phyloP scores from a whole-genome alignment of 768 basidiomycete genomes.

The Hygrophoropsis aurantiaca region DNA sequence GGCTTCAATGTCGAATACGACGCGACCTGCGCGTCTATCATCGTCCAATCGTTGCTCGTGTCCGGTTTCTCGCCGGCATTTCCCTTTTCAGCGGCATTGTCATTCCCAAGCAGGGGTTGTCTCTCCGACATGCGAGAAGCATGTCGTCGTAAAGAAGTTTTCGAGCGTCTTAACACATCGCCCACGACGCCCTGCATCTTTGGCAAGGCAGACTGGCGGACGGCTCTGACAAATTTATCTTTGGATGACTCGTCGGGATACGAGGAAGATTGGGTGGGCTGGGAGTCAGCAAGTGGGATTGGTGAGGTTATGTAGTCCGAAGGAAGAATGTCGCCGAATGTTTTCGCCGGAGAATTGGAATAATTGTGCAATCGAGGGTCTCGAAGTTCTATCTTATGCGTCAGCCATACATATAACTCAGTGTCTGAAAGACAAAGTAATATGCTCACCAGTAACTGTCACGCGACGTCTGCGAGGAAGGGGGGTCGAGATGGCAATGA shows the following conservation, averaged over 20 bases:
- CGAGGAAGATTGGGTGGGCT: conserved; percentile 12
- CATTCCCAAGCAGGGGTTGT: conserved; percentile 17
- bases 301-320: conserved; percentile 42
- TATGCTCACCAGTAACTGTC: conserved; percentile 21
- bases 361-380: conserved; percentile 25
- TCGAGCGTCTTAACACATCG: conserved; percentile 21
- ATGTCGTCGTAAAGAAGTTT: background rate
- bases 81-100: background rate
- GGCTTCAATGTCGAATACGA: too few species aligned
- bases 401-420: conserved; percentile 1
- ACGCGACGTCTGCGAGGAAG: conserved; percentile 24
- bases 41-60: conserved; percentile 17
- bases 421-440: conserved; percentile 17
- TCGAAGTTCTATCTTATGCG: conserved; percentile 17
- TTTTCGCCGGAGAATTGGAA: conserved; percentile 25
- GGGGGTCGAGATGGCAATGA: conserved; percentile 34
- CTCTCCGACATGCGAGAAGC: conserved; percentile 19
- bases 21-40: conserved; percentile 16
- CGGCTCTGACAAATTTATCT: conserved; percentile 29
- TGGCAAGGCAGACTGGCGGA: conserved; percentile 34
- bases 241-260: conserved; percentile 4
- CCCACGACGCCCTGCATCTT: conserved; percentile 41
- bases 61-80: conserved; percentile 3
- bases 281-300: conserved; percentile 25
- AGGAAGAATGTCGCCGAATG: conserved; percentile 51